Base-by-base conservation (phyloP, 495 filamentous ascomycete species). In the Neurospora sp. region DNA sequence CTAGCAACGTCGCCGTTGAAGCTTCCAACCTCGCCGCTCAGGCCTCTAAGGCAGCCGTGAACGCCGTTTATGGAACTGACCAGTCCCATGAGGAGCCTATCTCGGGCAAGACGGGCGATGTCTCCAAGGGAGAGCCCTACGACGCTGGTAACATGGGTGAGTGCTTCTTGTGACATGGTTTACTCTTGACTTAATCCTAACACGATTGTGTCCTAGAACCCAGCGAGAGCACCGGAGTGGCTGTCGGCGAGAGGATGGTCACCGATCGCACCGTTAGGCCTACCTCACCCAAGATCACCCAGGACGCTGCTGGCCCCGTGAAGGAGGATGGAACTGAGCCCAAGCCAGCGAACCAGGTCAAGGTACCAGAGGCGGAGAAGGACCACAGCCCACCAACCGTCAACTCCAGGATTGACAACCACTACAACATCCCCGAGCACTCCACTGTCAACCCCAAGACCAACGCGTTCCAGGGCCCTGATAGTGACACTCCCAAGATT, bases 121-220 rank as follows among this genome's bases (percentile, higher is more conserved):
- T 84, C 16, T 78, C 80, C n/a, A 83, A 83, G 66, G 87, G 87
- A n/a, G 85, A 88, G 78, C 88, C 87, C 0, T 90, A 86, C 73
- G 88, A 90, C 73, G 84, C 84, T 31, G 88, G 88, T 70, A 90
- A 89, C 76, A 79, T 87, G 35, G 82, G 83, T 85, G 71, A 78
- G 53, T 66, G 53, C 27, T 35, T 16, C 12, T 37, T 14, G 6
- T 18, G 48, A 6, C 11, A 2, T 59, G 5, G 48, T 16, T 37
- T 35, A 3, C 27, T 9, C 27, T 37, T 66, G 12, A 18, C 27
- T 7, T 5, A 0, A 8, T 42, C 14, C 53, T 66, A 16, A 66
- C 53, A 35, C 22, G 5, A 18, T 31, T 8, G 7, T 1, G n/a
- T 37, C 1, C 12, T 59, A 66, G 53, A 66, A 35, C 53, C 53